Conservation (phyloP, 176 grass and related monocot genomes). For the Ampelocalamus luodianensis region DNA sequence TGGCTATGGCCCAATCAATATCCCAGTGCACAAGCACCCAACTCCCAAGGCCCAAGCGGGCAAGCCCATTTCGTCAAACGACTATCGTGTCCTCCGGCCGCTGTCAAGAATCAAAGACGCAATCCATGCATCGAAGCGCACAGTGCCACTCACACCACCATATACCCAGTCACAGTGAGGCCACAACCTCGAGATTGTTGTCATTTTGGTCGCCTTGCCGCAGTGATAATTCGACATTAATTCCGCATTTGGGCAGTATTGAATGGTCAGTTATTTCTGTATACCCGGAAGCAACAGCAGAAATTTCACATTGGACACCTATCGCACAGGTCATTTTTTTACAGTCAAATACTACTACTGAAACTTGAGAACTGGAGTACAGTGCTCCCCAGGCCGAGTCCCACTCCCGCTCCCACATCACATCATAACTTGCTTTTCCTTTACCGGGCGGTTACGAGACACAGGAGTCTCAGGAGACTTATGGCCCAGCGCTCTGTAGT, state of each 20-base stretch:
- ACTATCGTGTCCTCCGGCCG: background rate
- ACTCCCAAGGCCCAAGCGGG: too few species aligned
- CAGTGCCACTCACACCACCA: too few species aligned
- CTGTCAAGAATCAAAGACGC: constrained; percentile 1
- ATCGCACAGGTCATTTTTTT: background rate
- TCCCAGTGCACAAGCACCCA: too few species aligned
- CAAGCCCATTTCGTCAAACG: too few species aligned
- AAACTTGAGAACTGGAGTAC: background rate
- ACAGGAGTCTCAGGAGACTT: background rate
- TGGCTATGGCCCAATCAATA: too few species aligned
- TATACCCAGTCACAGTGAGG: background rate
- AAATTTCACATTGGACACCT: background rate
- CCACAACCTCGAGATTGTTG: background rate
- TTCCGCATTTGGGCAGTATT: background rate
- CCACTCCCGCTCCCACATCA: background rate
- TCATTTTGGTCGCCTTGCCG: background rate
- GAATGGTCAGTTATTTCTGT: background rate
- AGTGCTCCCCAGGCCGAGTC: background rate
- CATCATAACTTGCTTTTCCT: background rate
- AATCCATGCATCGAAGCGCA: background rate
- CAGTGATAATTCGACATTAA: background rate
- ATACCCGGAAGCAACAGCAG: background rate
- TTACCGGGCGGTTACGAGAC: background rate
- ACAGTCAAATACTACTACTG: background rate
- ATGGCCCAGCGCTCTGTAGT: background rate